Conservation (phyloP, 805 yeast species). For the Kazachstania martiniae region DNA sequence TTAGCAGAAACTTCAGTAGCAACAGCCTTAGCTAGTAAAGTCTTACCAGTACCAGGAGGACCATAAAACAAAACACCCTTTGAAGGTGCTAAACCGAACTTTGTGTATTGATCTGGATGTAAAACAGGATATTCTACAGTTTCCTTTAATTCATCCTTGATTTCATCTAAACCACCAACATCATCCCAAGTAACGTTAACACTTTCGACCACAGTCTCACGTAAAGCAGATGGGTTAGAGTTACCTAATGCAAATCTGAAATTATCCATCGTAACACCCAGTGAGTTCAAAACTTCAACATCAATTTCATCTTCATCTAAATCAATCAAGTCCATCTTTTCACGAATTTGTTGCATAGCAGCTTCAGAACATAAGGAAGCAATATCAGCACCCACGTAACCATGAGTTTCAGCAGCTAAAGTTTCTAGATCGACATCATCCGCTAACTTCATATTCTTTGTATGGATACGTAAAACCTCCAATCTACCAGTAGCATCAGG, state of each 20-base stretch:
- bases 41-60: conserved; percentile 99
- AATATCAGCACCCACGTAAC: conserved; percentile 98
- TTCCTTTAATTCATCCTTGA: conserved; percentile 94
- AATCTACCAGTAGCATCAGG: conserved; percentile 98
- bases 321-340: conserved; percentile 89
- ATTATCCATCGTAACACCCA: conserved; percentile 98
- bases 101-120: conserved; percentile 97
- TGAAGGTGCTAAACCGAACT: conserved; percentile 95
- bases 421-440: conserved; percentile 94
- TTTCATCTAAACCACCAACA: conserved; percentile 95
- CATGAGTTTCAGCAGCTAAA: conserved; percentile 95
- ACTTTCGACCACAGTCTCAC: conserved; percentile 98
- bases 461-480: conserved; percentile 93
- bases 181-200: conserved; percentile 99
- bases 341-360: conserved; percentile 99
- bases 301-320: conserved; percentile 56
- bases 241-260: conserved; percentile 95
- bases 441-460: conserved; percentile 94
- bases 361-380: conserved; percentile 99
- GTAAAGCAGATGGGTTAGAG: conserved; percentile 96
- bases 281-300: conserved; percentile 89
- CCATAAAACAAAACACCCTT: conserved; percentile 98
- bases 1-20: conserved; percentile 99
- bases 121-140: conserved; percentile 98
- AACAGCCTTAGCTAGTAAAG: conserved; percentile 94